Evolutionary conservation across 1,284 basidiomycete species (phyloP).

Genomic region (Puccinia polysora): DNA sequence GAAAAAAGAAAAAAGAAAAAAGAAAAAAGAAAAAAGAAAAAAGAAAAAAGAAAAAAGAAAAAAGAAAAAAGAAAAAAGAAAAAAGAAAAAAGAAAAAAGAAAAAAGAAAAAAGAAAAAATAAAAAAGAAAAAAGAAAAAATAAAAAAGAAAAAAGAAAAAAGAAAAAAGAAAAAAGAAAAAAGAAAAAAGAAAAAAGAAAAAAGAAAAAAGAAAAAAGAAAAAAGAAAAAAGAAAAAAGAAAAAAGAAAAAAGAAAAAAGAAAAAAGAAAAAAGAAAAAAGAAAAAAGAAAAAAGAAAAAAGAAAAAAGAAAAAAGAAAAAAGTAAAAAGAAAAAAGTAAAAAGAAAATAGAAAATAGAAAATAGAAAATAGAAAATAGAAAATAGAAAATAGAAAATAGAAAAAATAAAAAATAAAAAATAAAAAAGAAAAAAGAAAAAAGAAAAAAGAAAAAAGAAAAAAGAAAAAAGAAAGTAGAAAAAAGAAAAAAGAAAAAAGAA

Average conservation of each 20-base stretch:
- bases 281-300: neutral
- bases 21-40: neutral
- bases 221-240: neutral
- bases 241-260: neutral
- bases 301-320: neutral
- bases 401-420: neutral
- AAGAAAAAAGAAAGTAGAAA: too few relatives aligned
- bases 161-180: neutral
- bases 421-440: neutral
- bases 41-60: neutral
- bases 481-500: neutral
- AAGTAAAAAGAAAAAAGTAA: too few relatives aligned
- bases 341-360: too few relatives aligned
- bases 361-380: too few relatives aligned
- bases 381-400: too few relatives aligned
- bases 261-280: neutral
- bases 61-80: neutral
- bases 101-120: neutral
- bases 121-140: neutral
- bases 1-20: neutral
- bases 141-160: neutral
- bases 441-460: neutral
- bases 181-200: neutral
- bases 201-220: neutral
- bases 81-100: neutral